phyloP scores from a whole-genome alignment of 495 filamentous ascomycete species.

The Penicillium mononematosum region DNA sequence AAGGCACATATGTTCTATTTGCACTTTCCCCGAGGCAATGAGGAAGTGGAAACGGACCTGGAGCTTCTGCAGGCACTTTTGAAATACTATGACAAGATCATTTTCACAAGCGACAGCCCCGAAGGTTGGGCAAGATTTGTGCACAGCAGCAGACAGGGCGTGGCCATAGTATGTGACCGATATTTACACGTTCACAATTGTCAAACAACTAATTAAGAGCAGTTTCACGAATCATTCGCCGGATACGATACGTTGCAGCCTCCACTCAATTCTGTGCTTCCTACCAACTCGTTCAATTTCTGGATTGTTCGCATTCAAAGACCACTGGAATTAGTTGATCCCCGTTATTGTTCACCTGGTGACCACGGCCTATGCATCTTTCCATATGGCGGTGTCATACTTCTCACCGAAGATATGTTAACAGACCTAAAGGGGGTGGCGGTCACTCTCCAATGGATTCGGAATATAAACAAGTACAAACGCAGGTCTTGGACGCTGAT shows the following conservation, averaged over 20 bases:
- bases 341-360: slow-evolving; percentile 12
- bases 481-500: slow-evolving; percentile 40
- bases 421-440: slow-evolving; percentile 48
- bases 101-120: slow-evolving; percentile 31
- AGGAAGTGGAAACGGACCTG: slow-evolving; percentile 22
- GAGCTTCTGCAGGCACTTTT: slow-evolving; percentile 32
- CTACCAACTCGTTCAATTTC: slow-evolving; percentile 29
- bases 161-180: slow-evolving; percentile 40
- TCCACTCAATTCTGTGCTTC: slow-evolving; percentile 20
- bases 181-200: neutral
- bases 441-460: slow-evolving; percentile 60
- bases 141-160: slow-evolving; percentile 31
- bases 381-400: slow-evolving; percentile 53
- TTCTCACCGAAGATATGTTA: slow-evolving; percentile 65
- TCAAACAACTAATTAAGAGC: slow-evolving; percentile 12
- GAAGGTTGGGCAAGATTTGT: slow-evolving; percentile 44
- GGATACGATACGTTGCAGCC: slow-evolving; percentile 31
- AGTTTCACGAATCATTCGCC: slow-evolving; percentile 44
- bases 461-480: slow-evolving; percentile 21
- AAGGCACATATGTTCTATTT: slow-evolving; percentile 39
- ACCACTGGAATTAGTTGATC: slow-evolving; percentile 22
- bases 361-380: slow-evolving; percentile 52
- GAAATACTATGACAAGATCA: slow-evolving; percentile 23
- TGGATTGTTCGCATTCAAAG: slow-evolving; percentile 39
- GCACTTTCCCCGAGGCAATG: slow-evolving; percentile 31